Percentiles rank a stretch among this genome's conserved stretches.
Evolutionary conservation across 768 basidiomycete genomes (phyloP).

Genomic region (Leccinum aurantiacum): DNA sequence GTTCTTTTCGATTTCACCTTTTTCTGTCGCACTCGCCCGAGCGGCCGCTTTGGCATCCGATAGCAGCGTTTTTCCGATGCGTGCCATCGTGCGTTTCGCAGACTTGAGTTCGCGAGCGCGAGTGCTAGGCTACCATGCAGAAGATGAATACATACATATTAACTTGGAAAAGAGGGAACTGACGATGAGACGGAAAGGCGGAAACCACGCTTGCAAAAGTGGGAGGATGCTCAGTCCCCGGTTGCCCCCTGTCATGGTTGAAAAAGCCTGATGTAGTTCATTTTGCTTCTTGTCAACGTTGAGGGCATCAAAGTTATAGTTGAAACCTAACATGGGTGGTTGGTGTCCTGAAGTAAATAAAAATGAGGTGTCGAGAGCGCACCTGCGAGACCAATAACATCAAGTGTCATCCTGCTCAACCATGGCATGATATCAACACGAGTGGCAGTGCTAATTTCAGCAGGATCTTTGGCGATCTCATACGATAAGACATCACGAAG

Average conservation of each 20-base stretch:
- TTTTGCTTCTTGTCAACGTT: constrained; percentile 22
- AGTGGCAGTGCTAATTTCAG: no score
- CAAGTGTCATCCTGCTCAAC: no score
- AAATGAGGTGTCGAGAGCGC: no score
- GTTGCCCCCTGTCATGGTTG: constrained; percentile 20
- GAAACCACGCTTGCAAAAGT: constrained; percentile 36
- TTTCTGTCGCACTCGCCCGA: constrained; percentile 18
- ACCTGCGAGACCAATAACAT: no score
- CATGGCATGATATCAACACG: no score
- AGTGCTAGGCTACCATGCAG: constrained; percentile 21
- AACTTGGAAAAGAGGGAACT: constrained; percentile 7
- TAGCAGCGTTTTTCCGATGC: constrained; percentile 52
- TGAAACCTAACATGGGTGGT: constrained; percentile 33
- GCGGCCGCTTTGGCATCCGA: constrained; percentile 45
- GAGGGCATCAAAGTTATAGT: constrained; percentile 36
- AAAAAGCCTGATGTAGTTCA: constrained; percentile 34
- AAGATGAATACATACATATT: background rate
- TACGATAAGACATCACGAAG: no score
- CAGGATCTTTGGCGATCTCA: no score
- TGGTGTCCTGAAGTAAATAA: no score
- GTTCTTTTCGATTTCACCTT: constrained; percentile 36
- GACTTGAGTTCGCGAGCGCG: constrained; percentile 13
- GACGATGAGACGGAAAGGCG: constrained; percentile 41
- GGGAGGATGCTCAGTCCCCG: constrained; percentile 21
- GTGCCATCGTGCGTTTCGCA: constrained; percentile 44